Conservation (phyloP, 2,329 filamentous ascomycete genomes). For the Aspergillus ochraceus region DNA sequence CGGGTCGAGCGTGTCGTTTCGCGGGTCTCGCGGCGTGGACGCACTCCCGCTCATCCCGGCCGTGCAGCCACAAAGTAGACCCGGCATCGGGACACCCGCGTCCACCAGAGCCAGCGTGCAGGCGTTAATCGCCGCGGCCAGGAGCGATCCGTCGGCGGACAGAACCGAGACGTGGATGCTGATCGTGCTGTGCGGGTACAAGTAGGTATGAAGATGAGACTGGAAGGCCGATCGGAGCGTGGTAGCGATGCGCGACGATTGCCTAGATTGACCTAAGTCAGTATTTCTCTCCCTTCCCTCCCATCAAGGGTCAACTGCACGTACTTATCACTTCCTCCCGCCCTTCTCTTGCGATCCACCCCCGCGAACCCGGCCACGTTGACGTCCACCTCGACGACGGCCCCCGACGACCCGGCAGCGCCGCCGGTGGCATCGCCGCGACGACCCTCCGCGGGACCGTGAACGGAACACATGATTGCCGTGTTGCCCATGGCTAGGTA, state of each 20-base stretch:
- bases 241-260: constrained; percentile 61
- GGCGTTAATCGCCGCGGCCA: constrained; percentile 88
- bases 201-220: constrained; percentile 75
- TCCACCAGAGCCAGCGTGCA: constrained; percentile 89
- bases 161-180: constrained; percentile 82
- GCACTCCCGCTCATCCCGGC: constrained; percentile 64
- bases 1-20: constrained; percentile 44
- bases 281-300: not conserved
- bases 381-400: constrained; percentile 76
- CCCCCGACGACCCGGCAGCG: constrained; percentile 51
- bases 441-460: constrained; percentile 74
- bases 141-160: constrained; percentile 82
- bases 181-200: constrained; percentile 87
- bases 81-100: constrained; percentile 91
- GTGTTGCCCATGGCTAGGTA: constrained; percentile 98
- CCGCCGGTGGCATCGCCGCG: constrained; percentile 49
- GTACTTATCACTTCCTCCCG: constrained; percentile 72
- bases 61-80: constrained; percentile 86
- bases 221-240: constrained; percentile 77
- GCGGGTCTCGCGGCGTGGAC: constrained; percentile 41
- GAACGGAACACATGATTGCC: constrained; percentile 89
- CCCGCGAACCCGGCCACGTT: constrained; percentile 85
- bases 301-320: constrained; percentile 21
- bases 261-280: constrained; percentile 50
- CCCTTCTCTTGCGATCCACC: constrained; percentile 77